These are phyloP conservation scores for Lenwebbia sp. DNA, from an alignment of 345 rosid genomes.

Conservation along the genomic window DNA sequence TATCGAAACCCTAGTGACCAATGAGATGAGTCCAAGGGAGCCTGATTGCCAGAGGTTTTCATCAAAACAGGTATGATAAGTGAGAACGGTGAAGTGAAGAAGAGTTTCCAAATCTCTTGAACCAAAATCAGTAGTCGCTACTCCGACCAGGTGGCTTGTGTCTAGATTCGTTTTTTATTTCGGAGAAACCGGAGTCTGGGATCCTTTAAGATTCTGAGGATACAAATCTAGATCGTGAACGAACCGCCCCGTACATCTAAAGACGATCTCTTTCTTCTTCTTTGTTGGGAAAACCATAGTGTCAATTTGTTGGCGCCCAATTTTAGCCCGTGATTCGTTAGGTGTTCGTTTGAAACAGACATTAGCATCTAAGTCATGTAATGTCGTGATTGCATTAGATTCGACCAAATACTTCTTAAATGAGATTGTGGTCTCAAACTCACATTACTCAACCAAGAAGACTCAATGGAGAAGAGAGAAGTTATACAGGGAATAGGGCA, in stretches of 20 bases:
- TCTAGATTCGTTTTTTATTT: not conserved
- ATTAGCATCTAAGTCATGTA: not conserved
- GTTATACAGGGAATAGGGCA: not conserved
- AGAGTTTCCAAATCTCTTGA: no score
- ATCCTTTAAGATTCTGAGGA: not conserved
- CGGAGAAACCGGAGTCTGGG: not conserved
- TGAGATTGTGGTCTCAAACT: not conserved
- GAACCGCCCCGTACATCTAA: not conserved
- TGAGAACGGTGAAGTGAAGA: no score
- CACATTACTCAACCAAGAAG: not conserved
- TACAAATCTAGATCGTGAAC: not conserved
- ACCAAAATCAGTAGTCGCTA: no score
- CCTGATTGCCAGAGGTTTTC: no score
- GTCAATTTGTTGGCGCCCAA: not conserved
- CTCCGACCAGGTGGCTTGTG: no score
- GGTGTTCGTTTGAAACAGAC: not conserved
- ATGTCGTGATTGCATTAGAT: not conserved
- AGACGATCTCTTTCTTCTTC: not conserved
- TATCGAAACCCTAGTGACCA: not conserved
- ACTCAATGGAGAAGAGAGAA: not conserved
- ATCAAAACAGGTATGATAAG: no score
- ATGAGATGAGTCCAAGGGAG: not conserved
- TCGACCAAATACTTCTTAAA: not conserved
- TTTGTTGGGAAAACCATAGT: no score
- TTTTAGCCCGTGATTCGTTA: not conserved